Evolutionary conservation across 2,329 filamentous ascomycete genomes (phyloP), one percentile per base, ranked within the genome.

Genomic region (Epichloe gansuensis): DNA sequence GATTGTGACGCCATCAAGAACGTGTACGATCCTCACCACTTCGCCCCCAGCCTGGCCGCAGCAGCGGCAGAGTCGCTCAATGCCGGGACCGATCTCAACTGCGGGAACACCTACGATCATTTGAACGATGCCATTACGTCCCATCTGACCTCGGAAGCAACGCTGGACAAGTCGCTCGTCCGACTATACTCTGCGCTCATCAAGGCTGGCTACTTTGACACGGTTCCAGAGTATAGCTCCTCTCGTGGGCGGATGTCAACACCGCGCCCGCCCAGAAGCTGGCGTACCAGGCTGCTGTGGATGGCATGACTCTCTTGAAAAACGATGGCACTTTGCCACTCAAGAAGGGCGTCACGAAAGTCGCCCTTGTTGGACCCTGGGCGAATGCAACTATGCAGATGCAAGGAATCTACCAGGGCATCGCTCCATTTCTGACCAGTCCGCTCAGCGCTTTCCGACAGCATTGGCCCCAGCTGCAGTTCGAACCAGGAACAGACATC

Each of bases 1-100:
- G 83, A 87, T 60, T 87, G 84, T 57, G 81, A 82, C 52, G 76
- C 83, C 0, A 71, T 85, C 0, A 69, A 75, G 44, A 76, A 83
- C 59, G 74, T 85, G 52, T 81, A 71, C 57, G 67, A 62, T 17
- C 63, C 67, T 37, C 70, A 73, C 43, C 62, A 70, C 41, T 73
- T 67, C 46, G 68, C 67, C n/a, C 58, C 60, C 6, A 66, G 62
- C 7, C 60, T 62, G 1, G 65, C 64, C 1, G 61, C 69, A 42
- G 69, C 66, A 1, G 64, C 66, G 0, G 69, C 65, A 2, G 55
- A 63, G 48, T 61, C 65, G 5, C 57, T 67, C 41, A 63, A 62
- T 35, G 65, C 67, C 0, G 70, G 70, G 8, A 71, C 56, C 21
- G 57, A 59, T 50, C 56, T 59, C 5, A 54, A 59, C 47, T 59